phyloP scores from a whole-genome alignment of 805 yeast species.

The Dipodascus albidus region DNA sequence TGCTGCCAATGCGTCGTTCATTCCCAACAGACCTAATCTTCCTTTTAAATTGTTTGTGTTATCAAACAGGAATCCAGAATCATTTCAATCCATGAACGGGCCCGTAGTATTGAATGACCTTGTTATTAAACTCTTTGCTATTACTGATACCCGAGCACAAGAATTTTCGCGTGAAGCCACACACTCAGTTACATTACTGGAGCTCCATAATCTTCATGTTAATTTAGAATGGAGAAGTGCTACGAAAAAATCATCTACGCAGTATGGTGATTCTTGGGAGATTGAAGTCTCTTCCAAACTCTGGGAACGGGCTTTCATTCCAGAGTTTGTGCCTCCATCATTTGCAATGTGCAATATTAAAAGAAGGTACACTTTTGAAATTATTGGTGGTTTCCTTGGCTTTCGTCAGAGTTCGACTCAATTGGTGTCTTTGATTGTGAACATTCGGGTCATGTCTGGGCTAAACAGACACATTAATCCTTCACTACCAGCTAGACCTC shows the following conservation, averaged over 20 bases:
- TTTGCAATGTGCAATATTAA: slow-evolving; percentile 46
- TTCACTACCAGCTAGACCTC: background rate
- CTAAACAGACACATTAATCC: background rate
- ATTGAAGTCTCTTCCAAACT: slow-evolving; percentile 12
- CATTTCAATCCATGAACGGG: slow-evolving; percentile 32
- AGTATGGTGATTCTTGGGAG: slow-evolving; percentile 9
- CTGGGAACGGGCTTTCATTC: slow-evolving; percentile 33
- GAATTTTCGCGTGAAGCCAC: slow-evolving; percentile 11
- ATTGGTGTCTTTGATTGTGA: slow-evolving; percentile 10
- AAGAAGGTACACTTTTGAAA: slow-evolving; percentile 31
- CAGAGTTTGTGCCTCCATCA: slow-evolving; percentile 39
- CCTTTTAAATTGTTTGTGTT: slow-evolving; percentile 4
- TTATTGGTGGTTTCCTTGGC: slow-evolving; percentile 24
- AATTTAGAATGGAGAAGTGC: slow-evolving; percentile 4
- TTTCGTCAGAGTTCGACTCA: slow-evolving; percentile 6
- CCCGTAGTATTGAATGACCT: slow-evolving; percentile 34
- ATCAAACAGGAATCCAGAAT: slow-evolving; percentile 14
- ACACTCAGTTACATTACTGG: slow-evolving; percentile 14
- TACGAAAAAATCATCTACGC: background rate
- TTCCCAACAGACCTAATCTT: slow-evolving; percentile 29
- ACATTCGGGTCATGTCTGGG: slow-evolving; percentile 13
- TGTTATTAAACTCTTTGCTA: slow-evolving; percentile 22
- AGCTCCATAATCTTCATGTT: slow-evolving; percentile 14
- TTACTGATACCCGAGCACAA: slow-evolving; percentile 23
- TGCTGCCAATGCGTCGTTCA: slow-evolving; percentile 35